A percentile compares a stretch with the other conserved stretches of the same genome.
Evolutionary conservation across 2,329 filamentous ascomycete species (phyloP).

Genomic region (Fusarium phyllophilum): DNA sequence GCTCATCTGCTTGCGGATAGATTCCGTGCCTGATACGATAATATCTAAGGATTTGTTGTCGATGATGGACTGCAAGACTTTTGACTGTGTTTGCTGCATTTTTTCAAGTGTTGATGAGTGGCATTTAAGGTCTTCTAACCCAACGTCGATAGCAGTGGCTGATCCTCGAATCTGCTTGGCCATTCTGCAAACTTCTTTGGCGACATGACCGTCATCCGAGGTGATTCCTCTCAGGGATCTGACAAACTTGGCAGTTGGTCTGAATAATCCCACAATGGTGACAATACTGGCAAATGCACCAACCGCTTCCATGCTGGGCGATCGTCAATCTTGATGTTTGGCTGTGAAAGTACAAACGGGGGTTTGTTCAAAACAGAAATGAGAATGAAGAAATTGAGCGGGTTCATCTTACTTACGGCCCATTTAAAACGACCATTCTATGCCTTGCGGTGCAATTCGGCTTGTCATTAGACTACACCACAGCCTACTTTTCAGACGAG

Average conservation of each 20-base stretch:
- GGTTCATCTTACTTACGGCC: no score
- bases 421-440: no score
- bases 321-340: no score
- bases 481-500: neutral
- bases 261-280: neutral
- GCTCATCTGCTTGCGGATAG: neutral
- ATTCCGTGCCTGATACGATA: neutral
- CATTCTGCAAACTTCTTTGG: neutral
- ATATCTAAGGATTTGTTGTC: neutral
- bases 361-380: no score
- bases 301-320: conserved; percentile 1
- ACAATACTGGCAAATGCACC: neutral
- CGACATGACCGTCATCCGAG: neutral
- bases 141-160: neutral
- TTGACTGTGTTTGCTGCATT: neutral
- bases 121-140: neutral
- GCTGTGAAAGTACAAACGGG: no score
- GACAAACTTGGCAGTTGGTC: neutral
- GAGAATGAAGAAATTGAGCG: no score
- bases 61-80: neutral
- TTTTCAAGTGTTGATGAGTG: neutral
- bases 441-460: neutral
- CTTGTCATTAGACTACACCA: neutral
- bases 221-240: neutral
- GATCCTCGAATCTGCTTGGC: neutral